Conservation (phyloP, 1,284 basidiomycete species). For the Thecaphora thlaspeos region DNA sequence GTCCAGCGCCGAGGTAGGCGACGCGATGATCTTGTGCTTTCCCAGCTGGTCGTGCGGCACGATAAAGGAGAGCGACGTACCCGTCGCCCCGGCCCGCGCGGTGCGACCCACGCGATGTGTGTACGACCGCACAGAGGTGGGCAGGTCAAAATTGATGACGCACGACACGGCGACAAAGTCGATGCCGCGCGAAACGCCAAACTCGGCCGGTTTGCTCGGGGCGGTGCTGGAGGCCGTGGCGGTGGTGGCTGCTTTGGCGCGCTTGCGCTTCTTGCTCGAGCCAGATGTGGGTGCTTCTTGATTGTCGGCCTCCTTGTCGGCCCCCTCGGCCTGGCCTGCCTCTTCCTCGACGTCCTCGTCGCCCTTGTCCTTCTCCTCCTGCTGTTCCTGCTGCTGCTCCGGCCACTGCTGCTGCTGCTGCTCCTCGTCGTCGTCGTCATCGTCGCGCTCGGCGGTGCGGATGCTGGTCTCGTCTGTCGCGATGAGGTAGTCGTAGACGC, state of each 20-base stretch:
- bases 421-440: slow-evolving; percentile 29
- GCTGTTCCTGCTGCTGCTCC: slow-evolving; percentile 14
- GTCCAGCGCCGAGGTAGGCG: slow-evolving; percentile 70
- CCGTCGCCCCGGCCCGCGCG: slow-evolving; percentile 88
- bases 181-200: slow-evolving; percentile 91
- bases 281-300: slow-evolving; percentile 18
- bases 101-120: slow-evolving; percentile 95
- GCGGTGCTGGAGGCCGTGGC: background rate
- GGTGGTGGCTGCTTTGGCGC: background rate
- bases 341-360: slow-evolving; percentile 18
- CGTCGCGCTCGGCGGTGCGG: slow-evolving; percentile 57
- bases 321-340: slow-evolving; percentile 4
- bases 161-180: slow-evolving; percentile 97
- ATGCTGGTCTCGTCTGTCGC: slow-evolving; percentile 79
- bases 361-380: slow-evolving; percentile 32
- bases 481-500: slow-evolving; percentile 97
- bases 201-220: slow-evolving; percentile 63
- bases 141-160: slow-evolving; percentile 97
- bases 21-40: slow-evolving; percentile 60
- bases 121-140: slow-evolving; percentile 82
- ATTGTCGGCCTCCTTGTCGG: slow-evolving; percentile 3
- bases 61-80: slow-evolving; percentile 87
- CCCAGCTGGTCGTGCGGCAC: slow-evolving; percentile 75
- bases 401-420: too few relatives aligned
- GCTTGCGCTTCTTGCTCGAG: slow-evolving; percentile 11